Base-by-base conservation (phyloP, 1,139 yeast species). In the Pichia sp. region DNA sequence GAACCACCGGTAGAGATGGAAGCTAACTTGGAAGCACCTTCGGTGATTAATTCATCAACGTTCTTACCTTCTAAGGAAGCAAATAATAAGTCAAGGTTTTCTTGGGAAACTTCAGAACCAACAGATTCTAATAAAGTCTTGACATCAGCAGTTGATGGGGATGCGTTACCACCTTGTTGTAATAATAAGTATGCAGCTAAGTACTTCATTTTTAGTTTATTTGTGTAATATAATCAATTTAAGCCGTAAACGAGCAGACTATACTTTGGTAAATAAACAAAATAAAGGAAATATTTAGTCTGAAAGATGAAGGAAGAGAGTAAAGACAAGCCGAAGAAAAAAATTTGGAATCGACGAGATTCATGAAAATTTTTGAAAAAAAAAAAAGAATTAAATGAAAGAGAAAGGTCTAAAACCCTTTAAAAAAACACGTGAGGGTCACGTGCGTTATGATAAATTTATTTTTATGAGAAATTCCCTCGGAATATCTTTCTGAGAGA, bases 1-100 rank as follows among this genome's bases (percentile, higher is more conserved):
- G 95, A 90, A 75, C 92, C 97, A 72, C 95, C 98, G 68, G 96
- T 67, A 74, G 98, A 97, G 59, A 90, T 95, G 57, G 97, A 78
- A 61, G 97, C 90, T 68, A 92, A 85, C 80, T 92, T 92, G 72
- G 81, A 74, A 71, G 85, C 75, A 79, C 98, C 98, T 74, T 81
- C 95, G 66, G 97, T 92, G 62, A 92, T 83, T 75, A 92, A 83
- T 74, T 88, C 96, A 60, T 77, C 81, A 67, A 85, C 79, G 67
- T 78, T 72, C 85, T 92, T 92, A 73, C 97, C 98, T 73, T 86
- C 90, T 64, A 92, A 81, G 69, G 94, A 95, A 60, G 86, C 72
- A 66, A 92, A 75, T 70, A 92, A 84, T 67, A 85, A 74, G 66
- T 80, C 72, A 73, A 92, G 71, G 73, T 88, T 88, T 67, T 84